Evolutionary conservation across 2,329 filamentous ascomycete species (phyloP), one percentile per base, ranked within the genome.

Genomic region (Colletotrichum sp.): DNA sequence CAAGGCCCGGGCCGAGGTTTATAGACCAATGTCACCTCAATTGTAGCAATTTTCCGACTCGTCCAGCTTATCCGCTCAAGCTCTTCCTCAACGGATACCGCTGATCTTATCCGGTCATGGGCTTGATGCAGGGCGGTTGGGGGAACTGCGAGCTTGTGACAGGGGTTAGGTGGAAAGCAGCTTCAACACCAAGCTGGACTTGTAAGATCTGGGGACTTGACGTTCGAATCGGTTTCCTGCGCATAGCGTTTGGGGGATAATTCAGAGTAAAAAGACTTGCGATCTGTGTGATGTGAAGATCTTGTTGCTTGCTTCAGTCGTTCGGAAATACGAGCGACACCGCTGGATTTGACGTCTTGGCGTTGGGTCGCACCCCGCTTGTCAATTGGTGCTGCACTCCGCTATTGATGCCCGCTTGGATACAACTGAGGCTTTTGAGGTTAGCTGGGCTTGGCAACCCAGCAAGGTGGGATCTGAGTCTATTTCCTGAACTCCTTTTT

Each of bases 211-310:
- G 3, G n/a, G n/a, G 44, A 22, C 6, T 13, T 52, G 44, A 2
- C 44, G 10, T 18, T 48, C n/a, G 4, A 52, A 52, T 13, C 10
- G 6, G 3, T 52, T 3, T 52, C 44, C 18, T 52, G 44, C 18
- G 9, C 6, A 48, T 2, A 52, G n/a, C 3, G 0, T 6, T 8
- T 13, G 10, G 2, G 44, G 3, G 13, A 22, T 1, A 4, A 8
- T 22, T 52, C 12, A 1, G 6, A 22, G n/a, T 0, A 12, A 48
- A 12, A 22, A 2, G n/a, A 22, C n/a, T n/a, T 22, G n/a, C n/a
- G 3, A 52, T 52, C n/a, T 13, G 10, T 52, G 1, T 13, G 1
- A 7, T 5, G 44, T 52, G n/a, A 22, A 52, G 44, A 22, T 13
- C n/a, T 52, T 8, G n/a, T 6, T 22, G 44, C 22, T 22, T 28